phyloP scores from a whole-genome alignment of 2,329 filamentous ascomycete genomes.

The Paracorniculantispora psalliotae region DNA sequence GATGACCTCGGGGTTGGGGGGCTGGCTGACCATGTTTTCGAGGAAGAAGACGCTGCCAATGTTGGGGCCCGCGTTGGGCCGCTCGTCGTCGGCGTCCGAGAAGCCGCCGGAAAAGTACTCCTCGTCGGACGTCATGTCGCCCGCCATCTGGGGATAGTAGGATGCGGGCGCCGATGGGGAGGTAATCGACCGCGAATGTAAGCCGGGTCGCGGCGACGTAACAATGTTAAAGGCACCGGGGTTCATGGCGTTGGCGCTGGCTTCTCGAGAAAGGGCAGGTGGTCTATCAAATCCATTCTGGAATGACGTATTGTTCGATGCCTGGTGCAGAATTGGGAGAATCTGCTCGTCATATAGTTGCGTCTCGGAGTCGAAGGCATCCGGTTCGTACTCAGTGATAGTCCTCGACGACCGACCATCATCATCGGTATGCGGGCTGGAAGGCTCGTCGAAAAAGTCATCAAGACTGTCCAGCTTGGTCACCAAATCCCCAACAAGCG shows the following conservation, averaged over 20 bases:
- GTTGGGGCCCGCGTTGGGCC: constrained; percentile 31
- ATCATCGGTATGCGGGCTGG: constrained; percentile 52
- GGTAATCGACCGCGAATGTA: constrained; percentile 80
- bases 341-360: constrained; percentile 91
- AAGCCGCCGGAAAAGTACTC: constrained; percentile 69
- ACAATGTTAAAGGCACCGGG: constrained; percentile 52
- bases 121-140: constrained; percentile 68
- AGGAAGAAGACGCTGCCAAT: constrained; percentile 49
- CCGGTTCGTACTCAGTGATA: constrained; percentile 59
- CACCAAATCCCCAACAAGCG: constrained; percentile 70
- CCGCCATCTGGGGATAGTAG: constrained; percentile 48
- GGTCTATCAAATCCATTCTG: constrained; percentile 81
- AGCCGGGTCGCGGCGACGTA: constrained; percentile 52
- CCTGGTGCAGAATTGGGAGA: constrained; percentile 82
- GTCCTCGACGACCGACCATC: constrained; percentile 59
- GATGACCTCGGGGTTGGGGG: constrained; percentile 35
- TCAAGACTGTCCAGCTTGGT: constrained; percentile 74
- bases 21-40: constrained; percentile 56
- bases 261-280: constrained; percentile 54
- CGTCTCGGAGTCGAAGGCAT: constrained; percentile 67
- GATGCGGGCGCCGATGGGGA: constrained; percentile 62
- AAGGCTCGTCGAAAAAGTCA: constrained; percentile 73
- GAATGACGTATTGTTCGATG: constrained; percentile 73
- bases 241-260: constrained; percentile 57
- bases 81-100: constrained; percentile 69